Evolutionary conservation across 306 rosid genomes (phyloP), one percentile per base, ranked within the genome.

Genomic region (Abrus pulchellus): DNA sequence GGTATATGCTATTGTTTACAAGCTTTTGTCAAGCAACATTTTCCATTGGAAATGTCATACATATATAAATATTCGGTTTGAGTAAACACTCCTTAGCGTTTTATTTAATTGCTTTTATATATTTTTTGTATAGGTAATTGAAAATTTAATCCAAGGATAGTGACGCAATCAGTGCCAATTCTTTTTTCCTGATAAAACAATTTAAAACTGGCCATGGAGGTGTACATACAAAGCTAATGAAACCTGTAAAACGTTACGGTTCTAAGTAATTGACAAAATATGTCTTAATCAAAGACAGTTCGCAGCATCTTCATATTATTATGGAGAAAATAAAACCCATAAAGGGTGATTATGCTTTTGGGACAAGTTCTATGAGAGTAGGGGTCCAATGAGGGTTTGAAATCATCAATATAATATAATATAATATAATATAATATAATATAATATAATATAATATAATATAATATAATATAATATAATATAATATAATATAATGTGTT

Each of bases 1-100:
- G 66, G 45, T 87, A 82, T 68, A 81, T 80, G 68, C 69, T 71
- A 74, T 76, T 89, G 85, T 64, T 89, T 85, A 83, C 76, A 80
- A 82, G 82, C 85, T 81, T 71, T 81, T 84, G 79, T 78, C 85
- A 33, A 84, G 44, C 85, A 50, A 66, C 11, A 11, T 30, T 68
- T 64, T 45, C 38, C 74, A 68, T 68, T 68, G 74, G 30, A 68
- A 68, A 68, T 68, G 57, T 68, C 74, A 67, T 41, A 47, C 74
- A 5, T 66, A 43, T 20, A 3, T 41, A 47, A 47, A 68, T 69
- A 52, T 78, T 80, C 53, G 13, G 41, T 60, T 78, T 41, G 36
- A 84, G 9, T 76, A 83, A 71, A 43, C 74, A 59, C 76, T 77
- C 52, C 34, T 41, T 5, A 53, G 14, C 30, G 12, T 64, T 78